phyloP scores from a whole-genome alignment of 225 moss, liverwort and hornwort species.

The Polytrichum commune region DNA sequence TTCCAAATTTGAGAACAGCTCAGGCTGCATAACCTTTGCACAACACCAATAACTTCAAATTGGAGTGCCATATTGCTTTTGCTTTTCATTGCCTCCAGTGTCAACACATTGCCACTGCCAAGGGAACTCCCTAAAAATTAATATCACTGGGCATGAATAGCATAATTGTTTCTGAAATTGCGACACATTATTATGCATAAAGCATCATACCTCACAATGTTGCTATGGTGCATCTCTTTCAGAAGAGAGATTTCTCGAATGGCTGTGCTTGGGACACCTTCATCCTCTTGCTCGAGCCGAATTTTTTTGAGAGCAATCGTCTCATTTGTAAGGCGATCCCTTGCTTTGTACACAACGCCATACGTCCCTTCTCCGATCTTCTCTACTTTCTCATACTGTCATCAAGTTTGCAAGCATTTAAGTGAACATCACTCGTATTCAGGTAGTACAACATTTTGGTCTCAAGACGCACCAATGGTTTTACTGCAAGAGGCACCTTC shows the following conservation, averaged over 20 bases:
- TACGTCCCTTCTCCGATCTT: conserved; percentile 99
- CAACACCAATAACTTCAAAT: too few relatives aligned
- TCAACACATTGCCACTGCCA: too few relatives aligned
- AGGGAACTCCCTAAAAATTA: too few relatives aligned
- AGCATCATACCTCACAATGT: conserved; percentile 75
- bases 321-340: conserved; percentile 96
- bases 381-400: conserved; percentile 99
- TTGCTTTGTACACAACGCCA: conserved; percentile 97
- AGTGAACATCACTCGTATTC: background rate
- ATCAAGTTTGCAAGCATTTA: conserved; percentile 1
- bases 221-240: conserved; percentile 99
- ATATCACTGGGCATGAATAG: too few relatives aligned
- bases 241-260: conserved; percentile 94
- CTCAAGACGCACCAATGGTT: background rate
- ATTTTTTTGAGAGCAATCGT: conserved; percentile 98
- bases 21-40: too few relatives aligned
- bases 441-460: background rate
- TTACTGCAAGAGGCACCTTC: background rate
- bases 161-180: too few relatives aligned
- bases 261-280: conserved; percentile 97
- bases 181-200: too few relatives aligned
- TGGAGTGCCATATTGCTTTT: too few relatives aligned
- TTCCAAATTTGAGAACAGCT: too few relatives aligned
- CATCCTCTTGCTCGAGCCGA: conserved; percentile 97
- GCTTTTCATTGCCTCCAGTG: too few relatives aligned